A percentile compares a stretch with the other conserved stretches of the same genome.
These are phyloP conservation scores for Rosa lucieae DNA, from an alignment of 306 rosid genomes.

Conservation along the genomic window DNA sequence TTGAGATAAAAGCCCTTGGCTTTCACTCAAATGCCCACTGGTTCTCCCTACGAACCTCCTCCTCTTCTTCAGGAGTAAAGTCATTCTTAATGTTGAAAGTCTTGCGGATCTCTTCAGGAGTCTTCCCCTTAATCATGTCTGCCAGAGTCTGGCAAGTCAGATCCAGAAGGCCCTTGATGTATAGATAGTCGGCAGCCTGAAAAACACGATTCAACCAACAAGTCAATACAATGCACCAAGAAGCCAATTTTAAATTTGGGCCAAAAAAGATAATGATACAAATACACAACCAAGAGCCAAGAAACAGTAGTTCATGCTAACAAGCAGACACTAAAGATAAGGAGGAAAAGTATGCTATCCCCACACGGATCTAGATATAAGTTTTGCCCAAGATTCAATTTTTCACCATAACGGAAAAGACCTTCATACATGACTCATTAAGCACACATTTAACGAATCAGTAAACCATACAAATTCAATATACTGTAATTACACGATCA, in stretches of 20 bases:
- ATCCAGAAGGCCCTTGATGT: slow-evolving; percentile 21
- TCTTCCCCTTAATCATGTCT: slow-evolving; percentile 27
- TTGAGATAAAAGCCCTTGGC: not conserved
- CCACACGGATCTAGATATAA: no score
- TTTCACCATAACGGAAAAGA: not conserved
- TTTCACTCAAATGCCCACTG: slow-evolving; percentile 23
- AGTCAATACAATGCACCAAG: not conserved
- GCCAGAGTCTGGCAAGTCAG: slow-evolving; percentile 23
- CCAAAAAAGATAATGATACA: not conserved
- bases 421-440: not conserved
- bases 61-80: slow-evolving; percentile 37
- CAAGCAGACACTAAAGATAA: not conserved
- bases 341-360: no score
- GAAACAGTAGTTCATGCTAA: not conserved
- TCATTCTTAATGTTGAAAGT: slow-evolving; percentile 32
- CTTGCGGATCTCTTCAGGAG: slow-evolving; percentile 23
- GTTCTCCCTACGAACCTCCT: slow-evolving; percentile 13
- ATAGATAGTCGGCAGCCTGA: slow-evolving; percentile 36
- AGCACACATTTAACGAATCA: not conserved
- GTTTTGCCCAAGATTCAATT: no score
- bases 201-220: not conserved
- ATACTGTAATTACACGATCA: not conserved
- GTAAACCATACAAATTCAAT: no score
- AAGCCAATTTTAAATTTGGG: not conserved
- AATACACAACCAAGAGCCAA: not conserved